These are phyloP conservation scores for Oxytropis ochrocephala DNA, from an alignment of 306 rosid species.

Conservation along the genomic window DNA sequence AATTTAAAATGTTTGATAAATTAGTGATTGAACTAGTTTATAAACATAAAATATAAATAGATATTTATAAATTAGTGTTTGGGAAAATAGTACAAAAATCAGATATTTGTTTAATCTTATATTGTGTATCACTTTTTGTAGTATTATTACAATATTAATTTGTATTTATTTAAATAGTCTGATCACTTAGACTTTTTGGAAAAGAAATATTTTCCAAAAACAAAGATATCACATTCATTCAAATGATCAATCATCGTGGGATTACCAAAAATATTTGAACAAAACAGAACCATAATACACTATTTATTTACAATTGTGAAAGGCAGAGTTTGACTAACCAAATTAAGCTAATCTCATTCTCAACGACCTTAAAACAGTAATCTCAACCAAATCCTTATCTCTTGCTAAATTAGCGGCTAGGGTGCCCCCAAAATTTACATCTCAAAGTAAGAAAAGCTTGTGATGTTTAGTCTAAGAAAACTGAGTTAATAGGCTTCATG, in stretches of 20 bases:
- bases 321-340: slow-evolving; percentile 21
- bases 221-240: neutral
- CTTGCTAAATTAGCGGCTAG: slow-evolving; percentile 31
- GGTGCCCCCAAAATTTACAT: slow-evolving; percentile 10
- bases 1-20: no score
- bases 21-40: no score
- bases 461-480: neutral
- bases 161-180: no score
- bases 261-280: neutral
- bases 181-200: no score
- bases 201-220: no score
- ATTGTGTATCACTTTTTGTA: no score
- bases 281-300: neutral
- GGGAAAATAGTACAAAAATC: no score
- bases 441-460: neutral
- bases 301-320: neutral
- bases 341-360: neutral
- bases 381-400: slow-evolving; percentile 23
- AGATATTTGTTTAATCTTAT: no score
- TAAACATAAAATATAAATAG: no score
- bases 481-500: neutral
- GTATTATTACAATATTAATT: no score
- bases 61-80: no score
- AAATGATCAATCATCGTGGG: neutral
- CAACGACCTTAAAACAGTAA: slow-evolving; percentile 34